Base-by-base conservation (phyloP, 495 filamentous ascomycete genomes). In the Gamarada debralockiae region DNA sequence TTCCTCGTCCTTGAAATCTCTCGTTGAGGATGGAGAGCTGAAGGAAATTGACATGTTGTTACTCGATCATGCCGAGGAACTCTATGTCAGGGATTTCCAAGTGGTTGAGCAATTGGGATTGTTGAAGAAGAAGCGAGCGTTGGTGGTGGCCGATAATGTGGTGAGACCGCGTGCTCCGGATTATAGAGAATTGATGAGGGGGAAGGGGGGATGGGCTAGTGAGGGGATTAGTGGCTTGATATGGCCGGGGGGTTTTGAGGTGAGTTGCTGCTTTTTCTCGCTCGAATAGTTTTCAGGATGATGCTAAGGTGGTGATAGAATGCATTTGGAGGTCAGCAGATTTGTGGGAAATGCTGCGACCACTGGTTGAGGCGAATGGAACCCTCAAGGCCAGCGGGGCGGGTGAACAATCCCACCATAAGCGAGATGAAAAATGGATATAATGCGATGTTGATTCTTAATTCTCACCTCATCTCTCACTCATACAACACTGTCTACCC, bases 81-180 rank as follows among this genome's bases (percentile, higher is more conserved):
- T 79, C 0, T 90, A 90, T 56, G 77, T 72, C 2, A 67, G 76
- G 3, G 87, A 91, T 57, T 61, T 91, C 57, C 87, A 87, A 69
- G 69, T 86, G 1, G 82, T 78, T 53, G 87, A 90, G 69, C 75
- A 82, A 25, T 67, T 86, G n/a, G 78, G 76, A 2, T 61, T 89
- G 48, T 69, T 91, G 27, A 70, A 70, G 1, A 70, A 70, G 1
- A 66, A 67, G 0, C 83, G 81, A 17, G 77, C 81, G 0, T 75
- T 90, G 10, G 54, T 87, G n/a, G 80, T 76, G 0, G 87, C 86
- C 0, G 86, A 91, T 64, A 90, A 91, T 65, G 83, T 55, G 23
- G 36, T 55, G 1, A 41, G 23, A 15, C 52, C 52, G 1, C 44
- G 52, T 10, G 52, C 52, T 18, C 52, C 52, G n/a, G 52, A 55